Evolutionary conservation across 108 stramenopile species (phyloP), one percentile per base, ranked within the genome.

Genomic region (Skeletonema grethae): DNA sequence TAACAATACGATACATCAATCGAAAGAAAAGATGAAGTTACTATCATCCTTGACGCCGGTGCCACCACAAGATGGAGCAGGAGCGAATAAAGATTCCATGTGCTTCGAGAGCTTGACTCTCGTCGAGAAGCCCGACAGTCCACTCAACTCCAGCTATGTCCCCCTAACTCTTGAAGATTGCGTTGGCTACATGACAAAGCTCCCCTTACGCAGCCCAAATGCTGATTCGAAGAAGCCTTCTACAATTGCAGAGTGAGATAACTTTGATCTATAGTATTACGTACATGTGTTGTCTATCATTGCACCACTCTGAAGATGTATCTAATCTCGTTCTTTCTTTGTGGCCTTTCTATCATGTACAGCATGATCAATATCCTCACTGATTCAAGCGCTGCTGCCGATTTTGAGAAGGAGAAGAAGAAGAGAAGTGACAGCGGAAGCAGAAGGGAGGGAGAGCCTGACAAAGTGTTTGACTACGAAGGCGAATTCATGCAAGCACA

Each of bases 91-190:
- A 10, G 43, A 45, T 15, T 45, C 43, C 11, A n/a, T 45, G 43
- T 10, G 43, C 43, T 45, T 45, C 11, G 43, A 45, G 11, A 12
- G 15, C 15, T 45, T 45, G 43, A 67, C 55, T 4, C 62, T 74
- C 5, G 32, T 74, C 0, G 65, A 74, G 32, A 67, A 57, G 20
- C 65, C 73, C 4, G 38, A 62, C 12, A 61, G 61, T 18, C 60
- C 58, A 12, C 18, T 61, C 22, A 76, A 55, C 46, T 24, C 60
- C 46, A 31, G 48, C n/a, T 13, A 15, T 22, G 41, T 77, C 20
- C 69, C 69, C n/a, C 76, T 70, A n/a, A 77, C 68, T 2, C 57
- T 77, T 20, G 61, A 70, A 9, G 76, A 63, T 38, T 77, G 76
- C 20, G 69, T 71, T 25, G 76, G 76, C 5, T 70, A 63, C 62